phyloP scores from a whole-genome alignment of 2,329 filamentous ascomycete species.

The Aspergillus sp. region DNA sequence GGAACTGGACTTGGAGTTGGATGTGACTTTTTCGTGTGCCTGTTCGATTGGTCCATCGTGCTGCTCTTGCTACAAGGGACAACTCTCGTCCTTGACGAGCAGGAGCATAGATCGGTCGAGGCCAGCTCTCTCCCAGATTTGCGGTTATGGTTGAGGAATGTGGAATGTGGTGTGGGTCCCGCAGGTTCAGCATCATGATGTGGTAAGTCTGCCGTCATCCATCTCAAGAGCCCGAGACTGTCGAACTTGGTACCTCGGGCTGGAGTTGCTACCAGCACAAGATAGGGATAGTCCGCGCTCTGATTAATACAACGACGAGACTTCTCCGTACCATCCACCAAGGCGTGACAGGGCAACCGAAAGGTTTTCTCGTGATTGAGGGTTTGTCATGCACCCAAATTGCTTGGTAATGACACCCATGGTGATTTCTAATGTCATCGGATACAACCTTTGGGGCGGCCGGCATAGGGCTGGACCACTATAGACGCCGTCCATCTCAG shows the following conservation, averaged over 20 bases:
- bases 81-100: too few species aligned
- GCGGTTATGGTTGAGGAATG: background rate
- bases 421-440: background rate
- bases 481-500: background rate
- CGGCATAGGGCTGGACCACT: background rate
- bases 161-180: background rate
- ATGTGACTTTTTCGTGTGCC: too few species aligned
- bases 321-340: background rate
- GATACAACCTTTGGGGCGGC: background rate
- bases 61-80: too few species aligned
- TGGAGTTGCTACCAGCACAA: background rate
- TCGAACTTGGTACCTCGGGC: background rate
- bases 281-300: background rate
- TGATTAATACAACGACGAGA: background rate
- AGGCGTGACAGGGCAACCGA: too few species aligned
- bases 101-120: background rate
- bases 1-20: too few species aligned
- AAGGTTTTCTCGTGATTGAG: too few species aligned
- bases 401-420: background rate
- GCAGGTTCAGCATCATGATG: background rate
- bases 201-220: conserved; percentile 2
- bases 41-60: background rate
- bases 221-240: background rate
- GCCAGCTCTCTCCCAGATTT: background rate
- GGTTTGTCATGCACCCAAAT: background rate